These are phyloP conservation scores for Malus hybrid DNA, from an alignment of 331 rosid species.

Conservation along the genomic window DNA sequence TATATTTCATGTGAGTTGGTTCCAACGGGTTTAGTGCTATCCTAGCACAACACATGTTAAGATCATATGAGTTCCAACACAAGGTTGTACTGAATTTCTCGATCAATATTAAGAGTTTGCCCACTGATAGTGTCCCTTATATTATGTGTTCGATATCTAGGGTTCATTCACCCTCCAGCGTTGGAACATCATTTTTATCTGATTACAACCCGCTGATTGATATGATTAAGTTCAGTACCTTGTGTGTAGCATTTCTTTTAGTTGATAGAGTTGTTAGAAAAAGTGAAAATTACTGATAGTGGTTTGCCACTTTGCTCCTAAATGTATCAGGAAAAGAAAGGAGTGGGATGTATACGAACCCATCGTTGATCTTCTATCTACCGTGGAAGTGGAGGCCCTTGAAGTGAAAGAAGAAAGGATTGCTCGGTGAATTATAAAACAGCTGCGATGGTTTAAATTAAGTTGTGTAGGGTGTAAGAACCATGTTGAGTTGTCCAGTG, in stretches of 20 bases:
- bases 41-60: too few relatives aligned
- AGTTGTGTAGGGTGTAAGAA: too few relatives aligned
- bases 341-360: constrained; percentile 95
- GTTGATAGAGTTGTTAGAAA: not conserved
- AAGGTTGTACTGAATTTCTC: too few relatives aligned
- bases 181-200: not conserved
- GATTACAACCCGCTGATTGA: not conserved
- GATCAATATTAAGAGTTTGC: not conserved
- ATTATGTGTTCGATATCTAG: not conserved
- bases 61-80: too few relatives aligned
- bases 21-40: too few relatives aligned
- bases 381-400: constrained; percentile 92
- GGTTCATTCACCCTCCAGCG: not conserved
- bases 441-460: not conserved
- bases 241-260: not conserved
- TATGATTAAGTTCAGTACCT: not conserved
- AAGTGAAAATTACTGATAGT: not conserved
- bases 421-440: constrained; percentile 33
- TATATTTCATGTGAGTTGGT: too few relatives aligned
- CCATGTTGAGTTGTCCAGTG: too few relatives aligned
- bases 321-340: constrained; percentile 82
- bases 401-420: constrained; percentile 87
- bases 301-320: not conserved
- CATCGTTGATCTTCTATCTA: constrained; percentile 82
- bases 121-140: not conserved